Conservation (phyloP, 257 asterid species). For the Linaria vulgaris region DNA sequence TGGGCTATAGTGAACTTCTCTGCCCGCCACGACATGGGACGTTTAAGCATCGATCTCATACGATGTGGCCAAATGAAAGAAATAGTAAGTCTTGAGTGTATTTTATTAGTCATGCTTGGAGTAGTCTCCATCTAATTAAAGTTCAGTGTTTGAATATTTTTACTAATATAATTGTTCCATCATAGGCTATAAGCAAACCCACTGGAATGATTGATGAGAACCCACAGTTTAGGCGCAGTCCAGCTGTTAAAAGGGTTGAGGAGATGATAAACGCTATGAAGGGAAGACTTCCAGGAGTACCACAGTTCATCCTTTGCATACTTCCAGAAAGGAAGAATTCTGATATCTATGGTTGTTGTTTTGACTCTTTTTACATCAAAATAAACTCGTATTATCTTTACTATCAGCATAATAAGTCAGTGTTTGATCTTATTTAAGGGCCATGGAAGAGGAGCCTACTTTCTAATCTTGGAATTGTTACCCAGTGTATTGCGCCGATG, state of each 20-base stretch:
- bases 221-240: constrained; percentile 36
- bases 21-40: constrained; percentile 39
- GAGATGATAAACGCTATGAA: constrained; percentile 43
- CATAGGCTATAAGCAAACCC: constrained; percentile 29
- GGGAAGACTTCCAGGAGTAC: constrained; percentile 43
- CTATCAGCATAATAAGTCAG: not conserved
- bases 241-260: constrained; percentile 56
- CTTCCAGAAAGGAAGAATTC: constrained; percentile 64
- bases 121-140: not conserved
- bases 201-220: constrained; percentile 38
- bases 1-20: constrained; percentile 74
- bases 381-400: not conserved
- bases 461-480: constrained; percentile 53
- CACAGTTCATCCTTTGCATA: constrained; percentile 59
- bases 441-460: constrained; percentile 72
- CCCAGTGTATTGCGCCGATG: constrained; percentile 72
- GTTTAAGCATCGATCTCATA: constrained; percentile 30
- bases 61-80: constrained; percentile 61
- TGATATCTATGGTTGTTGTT: constrained; percentile 58
- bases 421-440: constrained; percentile 41
- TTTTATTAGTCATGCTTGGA: not conserved
- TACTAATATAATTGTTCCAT: not conserved
- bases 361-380: not conserved
- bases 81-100: constrained; percentile 45
- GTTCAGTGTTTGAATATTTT: not conserved